Evolutionary conservation across 805 yeast genomes (phyloP).

Genomic region (Metschnikowia matae): DNA sequence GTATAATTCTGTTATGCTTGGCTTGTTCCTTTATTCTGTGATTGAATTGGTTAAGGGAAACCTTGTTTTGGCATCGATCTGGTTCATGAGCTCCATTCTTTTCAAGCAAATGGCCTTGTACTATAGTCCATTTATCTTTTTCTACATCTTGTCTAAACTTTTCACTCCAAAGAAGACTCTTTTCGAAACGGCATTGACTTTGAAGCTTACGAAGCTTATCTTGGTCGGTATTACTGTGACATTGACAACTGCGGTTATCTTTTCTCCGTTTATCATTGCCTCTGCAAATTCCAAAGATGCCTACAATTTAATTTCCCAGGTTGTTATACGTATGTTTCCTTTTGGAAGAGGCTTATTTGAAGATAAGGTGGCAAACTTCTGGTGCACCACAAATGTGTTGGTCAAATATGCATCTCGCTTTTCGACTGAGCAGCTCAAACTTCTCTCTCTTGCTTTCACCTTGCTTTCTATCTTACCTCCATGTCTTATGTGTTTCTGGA

Average conservation of each 20-base stretch:
- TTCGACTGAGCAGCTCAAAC: slow-evolving; percentile 54
- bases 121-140: slow-evolving; percentile 85
- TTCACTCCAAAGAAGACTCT: slow-evolving; percentile 20
- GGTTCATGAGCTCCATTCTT: slow-evolving; percentile 71
- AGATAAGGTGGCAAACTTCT: slow-evolving; percentile 94
- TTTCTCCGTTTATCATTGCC: slow-evolving; percentile 56
- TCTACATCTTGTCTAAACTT: slow-evolving; percentile 60
- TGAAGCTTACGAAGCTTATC: slow-evolving; percentile 56
- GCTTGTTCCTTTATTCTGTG: slow-evolving; percentile 67
- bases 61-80: slow-evolving; percentile 63
- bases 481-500: slow-evolving; percentile 34
- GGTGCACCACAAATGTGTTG: slow-evolving; percentile 89
- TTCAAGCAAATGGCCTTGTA: slow-evolving; percentile 96
- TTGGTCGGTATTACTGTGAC: slow-evolving; percentile 64
- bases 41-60: slow-evolving; percentile 61
- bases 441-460: slow-evolving; percentile 53
- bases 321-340: slow-evolving; percentile 74
- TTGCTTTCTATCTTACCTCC: slow-evolving; percentile 34
- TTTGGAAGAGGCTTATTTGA: slow-evolving; percentile 92
- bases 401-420: slow-evolving; percentile 64
- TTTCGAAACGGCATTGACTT: slow-evolving; percentile 18
- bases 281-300: slow-evolving; percentile 25
- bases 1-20: slow-evolving; percentile 91
- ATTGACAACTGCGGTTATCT: slow-evolving; percentile 44
- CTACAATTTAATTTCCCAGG: slow-evolving; percentile 48